Evolutionary conservation across 2,329 filamentous ascomycete genomes (phyloP), one percentile per base, ranked within the genome.

Genomic region (Ophiocordyceps sinensis): DNA sequence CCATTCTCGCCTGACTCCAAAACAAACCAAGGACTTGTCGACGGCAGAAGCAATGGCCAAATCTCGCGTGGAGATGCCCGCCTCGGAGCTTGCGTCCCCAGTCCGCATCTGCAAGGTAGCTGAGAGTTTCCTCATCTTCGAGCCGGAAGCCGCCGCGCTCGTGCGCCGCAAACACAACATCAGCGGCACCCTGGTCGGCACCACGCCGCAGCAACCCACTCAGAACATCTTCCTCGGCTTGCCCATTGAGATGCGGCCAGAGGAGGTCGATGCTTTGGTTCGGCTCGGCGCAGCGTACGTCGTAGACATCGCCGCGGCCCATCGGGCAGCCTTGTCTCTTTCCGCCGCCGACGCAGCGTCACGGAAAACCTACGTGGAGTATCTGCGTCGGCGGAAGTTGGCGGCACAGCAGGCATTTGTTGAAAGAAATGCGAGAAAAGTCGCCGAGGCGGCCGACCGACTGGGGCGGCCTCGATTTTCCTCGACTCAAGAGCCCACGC

Each of bases 151-250:
- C 48, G 82, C 87, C 45, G 79, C 82, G 52, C 74, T 81, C 58
- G 70, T 94, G 47, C 83, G 91, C 49, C 78, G 84, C 46, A 69
- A 77, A 52, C 75, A 94, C 65, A 79, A 85, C 58, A 86, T 94
- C 52, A 88, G 83, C 54, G 87, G 87, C 47, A 82, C 91, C 28
- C 71, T 94, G 42, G 79, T 85, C 44, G 91, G 91, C 43, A 88
- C 85, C 8, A 77, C 94, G 28, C 89, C 91, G 2, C 88, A 96
- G 62, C 81, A 86, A 43, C 87, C 88, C 6, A 89, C 93, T 51
- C 91, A 98, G 63, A 96, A 94, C 63, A 75, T 94, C 43, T 96
- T 96, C 57, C 74, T 89, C 44, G 85, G 88, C 37, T 65, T 96
- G 39, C 91, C 91, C 3, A 65, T 96, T 23, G 83, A 95, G 66